Percentiles rank a stretch among this genome's conserved stretches.
Evolutionary conservation across 164 flowering plant genomes (phyloP).

Genomic region (Piper betle): DNA sequence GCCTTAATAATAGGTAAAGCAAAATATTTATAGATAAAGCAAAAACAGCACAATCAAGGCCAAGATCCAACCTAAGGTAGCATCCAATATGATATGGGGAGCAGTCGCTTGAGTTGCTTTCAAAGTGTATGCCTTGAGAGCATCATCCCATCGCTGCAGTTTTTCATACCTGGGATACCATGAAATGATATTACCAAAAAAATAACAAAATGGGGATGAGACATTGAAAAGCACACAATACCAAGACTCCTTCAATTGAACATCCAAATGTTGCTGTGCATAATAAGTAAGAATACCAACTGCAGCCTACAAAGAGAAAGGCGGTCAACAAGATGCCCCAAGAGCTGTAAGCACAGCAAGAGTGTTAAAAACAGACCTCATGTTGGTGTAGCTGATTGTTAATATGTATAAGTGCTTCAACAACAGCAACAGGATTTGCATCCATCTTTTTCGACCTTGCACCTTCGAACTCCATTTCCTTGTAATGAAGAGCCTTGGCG

Average conservation of each 20-base stretch:
- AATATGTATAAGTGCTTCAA: conserved; percentile 94
- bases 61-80: conserved; percentile 56
- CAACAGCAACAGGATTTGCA: conserved; percentile 87
- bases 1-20: too few relatives aligned
- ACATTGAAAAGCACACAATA: conserved; percentile 16
- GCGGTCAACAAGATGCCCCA: conserved; percentile 1
- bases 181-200: not conserved
- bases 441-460: conserved; percentile 85
- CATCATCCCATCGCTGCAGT: conserved; percentile 98
- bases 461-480: conserved; percentile 99
- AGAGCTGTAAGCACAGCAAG: not conserved
- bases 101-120: conserved; percentile 70
- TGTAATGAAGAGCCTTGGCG: conserved; percentile 97
- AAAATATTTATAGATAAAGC: not conserved
- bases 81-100: conserved; percentile 64
- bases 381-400: conserved; percentile 97
- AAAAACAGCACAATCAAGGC: not conserved
- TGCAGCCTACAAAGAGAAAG: conserved; percentile 59
- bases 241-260: conserved; percentile 97
- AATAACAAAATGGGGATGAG: not conserved
- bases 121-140: conserved; percentile 89
- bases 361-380: conserved; percentile 41
- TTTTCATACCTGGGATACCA: conserved; percentile 70
- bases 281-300: conserved; percentile 92
- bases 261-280: conserved; percentile 87